Evolutionary conservation across 495 filamentous ascomycete species (phyloP), one percentile per base, ranked within the genome.

Genomic region (Aspergillus conjunctus): DNA sequence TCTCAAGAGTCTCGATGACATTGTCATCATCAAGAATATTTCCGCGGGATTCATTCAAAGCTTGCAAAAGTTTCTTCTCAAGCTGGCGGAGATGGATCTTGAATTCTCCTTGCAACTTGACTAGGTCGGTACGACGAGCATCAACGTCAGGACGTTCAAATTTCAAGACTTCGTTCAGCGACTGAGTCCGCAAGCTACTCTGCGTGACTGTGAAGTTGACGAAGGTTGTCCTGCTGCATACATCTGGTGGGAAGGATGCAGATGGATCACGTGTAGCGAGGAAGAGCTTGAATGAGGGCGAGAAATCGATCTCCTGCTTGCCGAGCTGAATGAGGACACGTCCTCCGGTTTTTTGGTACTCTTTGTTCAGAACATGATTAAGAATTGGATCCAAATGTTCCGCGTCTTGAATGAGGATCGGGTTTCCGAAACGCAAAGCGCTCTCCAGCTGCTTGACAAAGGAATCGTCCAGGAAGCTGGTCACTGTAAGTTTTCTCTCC

Each of bases 151-250:
- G 93, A 50, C 95, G 86, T 80, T 99, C 94, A 44, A 91, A 95
- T 71, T 97, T 98, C 66, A 99, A 80, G 20, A 97, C 93, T 58
- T 98, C 91, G 63, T 97, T 97, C 62, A 99, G 81, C 3, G 93
- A 97, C 77, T 98, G 94, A 11, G 94, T 97, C 73, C 96, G 93
- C 69, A 99, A 81, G 80, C 93, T 97, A 83, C 94, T 97, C 72
- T 97, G 93, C 8, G 94, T 99, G 56, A 99, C 92, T 2, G 94
- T 98, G 68, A 99, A 99, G 73, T 99, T 99, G 81, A 99, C 94
- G 74, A 99, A 95, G 0, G 94, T 99, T 12, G 94, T 97, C 58
- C 94, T 85, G 82, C 91, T 95, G 85, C 95, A 99, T 50, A 99
- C 89, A 76, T 99, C 94, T 4, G 94, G 94, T n/a, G 94, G 87